These are phyloP conservation scores for Eucalyptus erythrocorys DNA, from an alignment of 345 rosid genomes.

Conservation along the genomic window DNA sequence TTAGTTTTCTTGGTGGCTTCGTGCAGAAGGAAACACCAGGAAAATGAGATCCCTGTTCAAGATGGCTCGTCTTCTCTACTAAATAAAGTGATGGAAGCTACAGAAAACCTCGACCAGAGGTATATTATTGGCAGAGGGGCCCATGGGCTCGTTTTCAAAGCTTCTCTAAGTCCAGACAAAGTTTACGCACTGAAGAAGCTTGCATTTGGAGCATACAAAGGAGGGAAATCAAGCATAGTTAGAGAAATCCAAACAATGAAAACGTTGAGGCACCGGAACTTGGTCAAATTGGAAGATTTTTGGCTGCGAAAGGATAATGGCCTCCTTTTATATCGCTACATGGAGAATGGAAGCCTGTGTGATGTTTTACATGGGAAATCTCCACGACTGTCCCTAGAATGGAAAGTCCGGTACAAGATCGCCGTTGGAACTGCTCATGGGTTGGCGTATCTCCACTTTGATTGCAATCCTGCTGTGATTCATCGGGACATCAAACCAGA, in stretches of 20 bases:
- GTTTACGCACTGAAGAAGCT: conserved; percentile 61
- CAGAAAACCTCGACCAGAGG: conserved; percentile 51
- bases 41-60: conserved; percentile 19
- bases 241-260: conserved; percentile 58
- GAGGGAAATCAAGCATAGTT: conserved; percentile 39
- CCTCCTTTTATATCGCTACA: conserved; percentile 46
- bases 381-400: conserved; percentile 19
- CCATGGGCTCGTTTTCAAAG: conserved; percentile 71
- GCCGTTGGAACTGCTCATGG: conserved; percentile 69
- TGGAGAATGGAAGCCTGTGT: conserved; percentile 66
- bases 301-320: conserved; percentile 67
- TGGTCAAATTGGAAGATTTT: conserved; percentile 63
- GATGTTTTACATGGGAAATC: conserved; percentile 37
- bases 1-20: conserved; percentile 10
- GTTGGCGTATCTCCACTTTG: conserved; percentile 72
- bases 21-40: conserved; percentile 17
- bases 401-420: conserved; percentile 47
- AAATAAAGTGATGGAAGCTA: conserved; percentile 47
- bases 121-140: conserved; percentile 67
- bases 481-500: conserved; percentile 81
- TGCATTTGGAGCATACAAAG: conserved; percentile 22
- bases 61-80: conserved; percentile 41
- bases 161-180: conserved; percentile 22
- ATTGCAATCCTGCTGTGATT: conserved; percentile 59
- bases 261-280: conserved; percentile 61